Percentiles rank a stretch among this genome's conserved stretches.
Conservation (phyloP, 2,329 filamentous ascomycete genomes). For the Colletotrichum eleusines region DNA sequence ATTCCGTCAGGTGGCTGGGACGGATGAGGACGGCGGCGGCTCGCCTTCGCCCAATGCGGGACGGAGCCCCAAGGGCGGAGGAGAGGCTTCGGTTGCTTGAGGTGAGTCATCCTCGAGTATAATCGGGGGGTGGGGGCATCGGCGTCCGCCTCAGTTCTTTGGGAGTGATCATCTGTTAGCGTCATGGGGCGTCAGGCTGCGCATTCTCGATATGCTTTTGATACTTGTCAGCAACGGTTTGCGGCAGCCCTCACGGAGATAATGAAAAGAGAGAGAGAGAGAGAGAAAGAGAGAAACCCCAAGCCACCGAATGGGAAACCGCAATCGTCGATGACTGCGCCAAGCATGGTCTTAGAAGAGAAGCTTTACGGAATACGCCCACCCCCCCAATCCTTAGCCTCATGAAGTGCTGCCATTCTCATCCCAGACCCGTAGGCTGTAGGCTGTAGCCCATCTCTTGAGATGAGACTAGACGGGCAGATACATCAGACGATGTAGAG, state of each 20-base stretch:
- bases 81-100: not conserved
- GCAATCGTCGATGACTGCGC: not conserved
- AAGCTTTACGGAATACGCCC: not conserved
- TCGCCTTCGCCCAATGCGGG: not conserved
- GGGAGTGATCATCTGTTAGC: not conserved
- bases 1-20: slow-evolving; percentile 14
- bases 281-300: too few relatives aligned
- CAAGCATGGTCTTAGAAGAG: not conserved
- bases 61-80: not conserved
- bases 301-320: not conserved
- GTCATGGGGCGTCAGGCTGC: not conserved
- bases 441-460: not conserved
- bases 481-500: slow-evolving; percentile 2
- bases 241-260: not conserved
- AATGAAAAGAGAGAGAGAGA: too few relatives aligned
- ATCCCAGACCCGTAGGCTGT: not conserved
- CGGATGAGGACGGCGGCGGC: not conserved
- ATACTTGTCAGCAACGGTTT: not conserved
- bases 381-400: not conserved
- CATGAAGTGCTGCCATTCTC: not conserved
- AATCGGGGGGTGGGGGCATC: not conserved
- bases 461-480: not conserved
- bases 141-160: not conserved
- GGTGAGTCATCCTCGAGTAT: not conserved
- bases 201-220: not conserved